phyloP scores from a whole-genome alignment of 345 rosid genomes.

The Xanthoceras sorbifolium region DNA sequence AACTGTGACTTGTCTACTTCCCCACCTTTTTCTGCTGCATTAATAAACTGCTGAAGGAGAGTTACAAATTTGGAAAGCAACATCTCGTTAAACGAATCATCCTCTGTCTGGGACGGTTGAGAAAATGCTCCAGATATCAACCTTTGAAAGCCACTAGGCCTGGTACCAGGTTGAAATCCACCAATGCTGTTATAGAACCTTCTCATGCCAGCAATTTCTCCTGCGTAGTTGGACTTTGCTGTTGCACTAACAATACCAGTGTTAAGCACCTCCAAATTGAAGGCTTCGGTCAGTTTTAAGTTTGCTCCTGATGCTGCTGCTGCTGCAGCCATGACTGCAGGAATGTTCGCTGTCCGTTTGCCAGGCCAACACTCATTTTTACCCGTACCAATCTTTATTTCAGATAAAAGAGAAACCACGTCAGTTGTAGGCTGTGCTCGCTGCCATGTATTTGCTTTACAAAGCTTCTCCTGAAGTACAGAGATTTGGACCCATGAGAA shows the following conservation, averaged over 20 bases:
- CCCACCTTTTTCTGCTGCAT: constrained; percentile 84
- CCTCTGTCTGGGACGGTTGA: constrained; percentile 65
- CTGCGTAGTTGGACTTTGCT: constrained; percentile 90
- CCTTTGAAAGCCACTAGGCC: constrained; percentile 75
- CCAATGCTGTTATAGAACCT: constrained; percentile 92
- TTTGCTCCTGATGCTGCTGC: constrained; percentile 99
- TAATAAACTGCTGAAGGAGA: constrained; percentile 94
- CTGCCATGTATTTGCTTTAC: constrained; percentile 99
- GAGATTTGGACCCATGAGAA: constrained; percentile 21
- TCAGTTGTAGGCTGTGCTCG: constrained; percentile 81
- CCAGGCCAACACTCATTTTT: constrained; percentile 94
- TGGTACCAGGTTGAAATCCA: constrained; percentile 73
- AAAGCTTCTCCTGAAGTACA: constrained; percentile 77
- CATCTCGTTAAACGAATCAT: constrained; percentile 89
- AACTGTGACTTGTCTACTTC: constrained; percentile 84
- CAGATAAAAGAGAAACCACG: constrained; percentile 91
- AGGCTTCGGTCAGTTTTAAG: constrained; percentile 77
- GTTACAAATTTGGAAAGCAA: constrained; percentile 79
- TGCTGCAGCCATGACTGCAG: constrained; percentile 98
- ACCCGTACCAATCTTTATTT: constrained; percentile 90
- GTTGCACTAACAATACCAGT: constrained; percentile 98
- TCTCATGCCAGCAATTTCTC: constrained; percentile 99
- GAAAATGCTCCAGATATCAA: constrained; percentile 91
- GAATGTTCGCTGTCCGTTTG: constrained; percentile 84
- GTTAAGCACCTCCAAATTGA: constrained; percentile 95